These are phyloP conservation scores for Leptomonas pyrrhocoris DNA, from an alignment of 208 protist genomes.

Conservation along the genomic window DNA sequence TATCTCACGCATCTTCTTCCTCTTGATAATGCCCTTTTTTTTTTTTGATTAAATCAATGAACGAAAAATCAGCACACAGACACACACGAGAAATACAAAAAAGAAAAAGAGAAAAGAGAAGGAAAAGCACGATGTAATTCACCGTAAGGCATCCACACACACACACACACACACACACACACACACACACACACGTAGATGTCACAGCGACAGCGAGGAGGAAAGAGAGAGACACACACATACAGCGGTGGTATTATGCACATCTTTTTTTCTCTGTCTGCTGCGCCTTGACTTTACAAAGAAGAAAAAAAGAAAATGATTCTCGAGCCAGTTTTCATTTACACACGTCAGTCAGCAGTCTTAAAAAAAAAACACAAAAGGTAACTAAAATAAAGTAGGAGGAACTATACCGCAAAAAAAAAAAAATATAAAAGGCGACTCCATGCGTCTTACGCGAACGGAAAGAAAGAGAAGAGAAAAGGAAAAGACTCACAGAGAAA, in stretches of 20 bases:
- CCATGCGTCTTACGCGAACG: no score
- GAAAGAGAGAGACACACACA: neutral
- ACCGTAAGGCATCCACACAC: neutral
- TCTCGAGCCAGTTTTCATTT: neutral
- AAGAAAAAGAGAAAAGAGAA: neutral
- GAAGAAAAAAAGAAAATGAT: constrained; percentile 14
- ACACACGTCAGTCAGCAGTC: constrained; percentile 4
- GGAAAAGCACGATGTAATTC: neutral
- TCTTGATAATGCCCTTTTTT: neutral
- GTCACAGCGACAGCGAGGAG: neutral
- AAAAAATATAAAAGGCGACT: neutral
- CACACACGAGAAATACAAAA: neutral
- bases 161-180: constrained; percentile 14
- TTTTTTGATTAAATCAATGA: no score
- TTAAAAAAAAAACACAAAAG: constrained; percentile 2
- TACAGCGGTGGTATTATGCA: neutral
- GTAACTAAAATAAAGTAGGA: neutral
- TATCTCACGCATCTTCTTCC: neutral
- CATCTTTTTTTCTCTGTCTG: neutral
- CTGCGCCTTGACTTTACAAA: neutral
- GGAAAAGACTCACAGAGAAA: no score
- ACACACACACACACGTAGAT: neutral
- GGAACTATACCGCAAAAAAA: neutral
- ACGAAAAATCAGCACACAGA: neutral
- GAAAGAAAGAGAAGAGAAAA: no score